phyloP scores from a whole-genome alignment of 176 grass and related monocot species.

The Phoenix roebelenii region DNA sequence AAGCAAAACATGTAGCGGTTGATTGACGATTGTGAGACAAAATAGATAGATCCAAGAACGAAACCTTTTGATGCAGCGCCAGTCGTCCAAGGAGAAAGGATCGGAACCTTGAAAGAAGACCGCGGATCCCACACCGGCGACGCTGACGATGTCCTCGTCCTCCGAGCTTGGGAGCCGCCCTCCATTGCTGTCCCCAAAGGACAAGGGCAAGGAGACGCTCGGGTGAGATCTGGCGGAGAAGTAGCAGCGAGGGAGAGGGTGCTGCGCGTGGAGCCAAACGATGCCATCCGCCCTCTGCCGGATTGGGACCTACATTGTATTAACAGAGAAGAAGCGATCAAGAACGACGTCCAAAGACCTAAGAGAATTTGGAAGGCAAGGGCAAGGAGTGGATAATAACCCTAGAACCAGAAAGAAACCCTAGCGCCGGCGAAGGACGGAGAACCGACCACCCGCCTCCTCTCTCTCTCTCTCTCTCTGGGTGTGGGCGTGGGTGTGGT shows the following conservation, averaged over 20 bases:
- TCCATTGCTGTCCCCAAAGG: slow-evolving; percentile 16
- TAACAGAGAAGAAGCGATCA: not conserved
- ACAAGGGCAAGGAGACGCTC: slow-evolving; percentile 1
- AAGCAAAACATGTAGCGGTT: not conserved
- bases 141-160: slow-evolving; percentile 29
- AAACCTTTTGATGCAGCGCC: slow-evolving; percentile 80
- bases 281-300: slow-evolving; percentile 61
- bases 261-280: slow-evolving; percentile 78
- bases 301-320: slow-evolving; percentile 45
- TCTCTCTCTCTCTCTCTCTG: too few species aligned
- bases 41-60: not conserved
- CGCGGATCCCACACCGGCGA: slow-evolving; percentile 71
- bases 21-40: not conserved
- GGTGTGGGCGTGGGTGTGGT: too few species aligned
- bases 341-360: not conserved
- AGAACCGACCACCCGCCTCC: too few species aligned
- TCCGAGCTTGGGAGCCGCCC: not conserved
- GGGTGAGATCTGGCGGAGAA: slow-evolving; percentile 47
- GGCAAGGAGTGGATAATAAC: not conserved
- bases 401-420: too few species aligned
- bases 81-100: slow-evolving; percentile 49
- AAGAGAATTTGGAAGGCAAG: not conserved
- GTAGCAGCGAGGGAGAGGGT: slow-evolving; percentile 51
- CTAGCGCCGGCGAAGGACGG: too few species aligned
- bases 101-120: slow-evolving; percentile 60